Evolutionary conservation across 768 basidiomycete species (phyloP), one percentile per base, ranked within the genome.

Genomic region (Suillus weaverae): DNA sequence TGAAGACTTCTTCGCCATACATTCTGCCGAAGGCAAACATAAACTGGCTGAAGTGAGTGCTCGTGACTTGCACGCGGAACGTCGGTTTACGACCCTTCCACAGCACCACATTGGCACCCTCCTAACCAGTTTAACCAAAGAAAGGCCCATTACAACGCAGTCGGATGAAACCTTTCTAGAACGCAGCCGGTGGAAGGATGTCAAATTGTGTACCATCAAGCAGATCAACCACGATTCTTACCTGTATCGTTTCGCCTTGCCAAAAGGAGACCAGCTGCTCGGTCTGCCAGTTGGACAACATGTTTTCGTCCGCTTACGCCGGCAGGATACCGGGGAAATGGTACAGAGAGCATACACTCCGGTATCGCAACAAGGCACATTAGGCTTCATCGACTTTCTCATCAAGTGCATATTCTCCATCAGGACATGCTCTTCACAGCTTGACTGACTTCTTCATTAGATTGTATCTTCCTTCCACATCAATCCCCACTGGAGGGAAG

Each of bases 1-100:
- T 1, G 87, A 89, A 16, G 87, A 89, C 64, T 89, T 88, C 72
- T 78, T 87, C 72, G 84, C 86, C 0, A 87, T 88, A 61, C 87
- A 87, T 72, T 85, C 83, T n/a, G 72, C 77, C 10, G 83, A 84
- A 63, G 85, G 82, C 3, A 81, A 78, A 61, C 64, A 63, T 30
- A 80, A 83, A 69, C 75, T 87, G 10, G 79, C 78, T 0, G 78
- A 82, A 67, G 84, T 76, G 51, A 10, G 65, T 63, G 50, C 10
- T 61, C 26, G 5, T 20, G 50, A 18, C 41, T 48, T 62, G 6
- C 26, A 33, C 10, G 4, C 13, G n/a, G 38, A 41, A 61, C 9
- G 55, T 63, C 33, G 38, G 51, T 68, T 71, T 60, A 72, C 41
- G 6, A 4, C 39, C 48, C 53, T 36, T 35, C 18, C 18, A 20